Percentiles rank a stretch among this genome's conserved stretches.
Evolutionary conservation across 805 yeast genomes (phyloP).

Genomic region (Candida anglica): DNA sequence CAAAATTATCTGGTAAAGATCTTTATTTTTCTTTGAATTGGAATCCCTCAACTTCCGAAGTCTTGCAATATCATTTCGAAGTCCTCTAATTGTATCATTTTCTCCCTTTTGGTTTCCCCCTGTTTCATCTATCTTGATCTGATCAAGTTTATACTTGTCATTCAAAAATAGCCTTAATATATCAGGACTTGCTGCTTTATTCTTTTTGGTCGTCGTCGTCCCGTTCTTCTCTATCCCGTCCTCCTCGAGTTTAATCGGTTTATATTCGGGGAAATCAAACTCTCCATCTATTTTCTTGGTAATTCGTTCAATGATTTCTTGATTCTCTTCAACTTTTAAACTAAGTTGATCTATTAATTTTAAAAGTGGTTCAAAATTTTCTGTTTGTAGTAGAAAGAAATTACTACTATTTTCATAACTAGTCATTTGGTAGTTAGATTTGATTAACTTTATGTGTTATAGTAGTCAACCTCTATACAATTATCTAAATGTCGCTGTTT

Average conservation of each 20-base stretch:
- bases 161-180: slow-evolving; percentile 15
- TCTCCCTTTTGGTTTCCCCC: slow-evolving; percentile 6
- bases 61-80: slow-evolving; percentile 24
- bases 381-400: slow-evolving; percentile 22
- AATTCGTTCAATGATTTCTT: slow-evolving; percentile 16
- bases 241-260: slow-evolving; percentile 1
- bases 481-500: no score
- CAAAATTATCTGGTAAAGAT: slow-evolving; percentile 16
- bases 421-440: slow-evolving; percentile 1
- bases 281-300: slow-evolving; percentile 17
- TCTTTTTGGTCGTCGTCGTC: not conserved
- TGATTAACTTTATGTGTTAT: no score
- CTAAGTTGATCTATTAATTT: slow-evolving; percentile 18
- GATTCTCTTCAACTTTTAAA: slow-evolving; percentile 20
- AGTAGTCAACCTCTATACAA: no score
- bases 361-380: slow-evolving; percentile 27
- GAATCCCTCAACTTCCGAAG: slow-evolving; percentile 15
- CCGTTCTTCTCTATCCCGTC: not conserved
- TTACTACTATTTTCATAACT: slow-evolving; percentile 3
- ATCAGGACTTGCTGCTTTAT: slow-evolving; percentile 6
- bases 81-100: slow-evolving; percentile 13
- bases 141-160: slow-evolving; percentile 23
- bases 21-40: slow-evolving; percentile 17
- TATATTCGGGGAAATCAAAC: slow-evolving; percentile 10
- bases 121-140: slow-evolving; percentile 6